Conservation (phyloP, 2,329 filamentous ascomycete genomes). For the Botrytis porri region DNA sequence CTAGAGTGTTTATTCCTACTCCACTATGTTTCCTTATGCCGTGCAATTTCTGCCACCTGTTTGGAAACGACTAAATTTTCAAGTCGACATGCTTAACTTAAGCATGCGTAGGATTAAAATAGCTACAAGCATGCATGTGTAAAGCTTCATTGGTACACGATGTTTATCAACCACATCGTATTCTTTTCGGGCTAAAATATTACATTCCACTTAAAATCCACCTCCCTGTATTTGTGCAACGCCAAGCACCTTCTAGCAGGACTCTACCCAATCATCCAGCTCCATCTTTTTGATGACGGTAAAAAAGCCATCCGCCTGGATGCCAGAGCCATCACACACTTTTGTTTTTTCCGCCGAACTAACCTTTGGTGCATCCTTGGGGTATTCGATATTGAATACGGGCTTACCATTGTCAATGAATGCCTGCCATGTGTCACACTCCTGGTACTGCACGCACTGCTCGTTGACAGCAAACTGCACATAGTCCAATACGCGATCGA, state of each 20-base stretch:
- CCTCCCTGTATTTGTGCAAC: not conserved
- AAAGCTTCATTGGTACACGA: constrained; percentile 14
- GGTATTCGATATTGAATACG: constrained; percentile 73
- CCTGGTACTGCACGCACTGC: constrained; percentile 61
- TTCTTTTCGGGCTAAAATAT: constrained; percentile 8
- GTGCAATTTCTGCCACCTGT: not conserved
- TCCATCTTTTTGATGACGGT: constrained; percentile 24
- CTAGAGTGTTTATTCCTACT: not conserved
- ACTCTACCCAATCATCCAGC: constrained; percentile 26
- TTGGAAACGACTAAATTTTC: not conserved
- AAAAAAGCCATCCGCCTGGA: constrained; percentile 19
- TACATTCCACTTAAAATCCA: not conserved
- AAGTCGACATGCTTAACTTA: not conserved
- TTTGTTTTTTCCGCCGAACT: not conserved
- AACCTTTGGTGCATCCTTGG: constrained; percentile 38
- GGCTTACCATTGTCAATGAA: constrained; percentile 63
- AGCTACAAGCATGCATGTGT: not conserved
- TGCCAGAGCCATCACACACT: constrained; percentile 17
- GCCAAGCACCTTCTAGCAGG: not conserved
- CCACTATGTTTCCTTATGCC: not conserved
- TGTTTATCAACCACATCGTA: constrained; percentile 11
- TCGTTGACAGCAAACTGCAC: constrained; percentile 46
- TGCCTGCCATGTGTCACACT: constrained; percentile 56
- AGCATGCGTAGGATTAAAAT: not conserved
- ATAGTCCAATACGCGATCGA: constrained; percentile 18